phyloP scores from a whole-genome alignment of 805 yeast genomes.

The Clavispora vitiphila region DNA sequence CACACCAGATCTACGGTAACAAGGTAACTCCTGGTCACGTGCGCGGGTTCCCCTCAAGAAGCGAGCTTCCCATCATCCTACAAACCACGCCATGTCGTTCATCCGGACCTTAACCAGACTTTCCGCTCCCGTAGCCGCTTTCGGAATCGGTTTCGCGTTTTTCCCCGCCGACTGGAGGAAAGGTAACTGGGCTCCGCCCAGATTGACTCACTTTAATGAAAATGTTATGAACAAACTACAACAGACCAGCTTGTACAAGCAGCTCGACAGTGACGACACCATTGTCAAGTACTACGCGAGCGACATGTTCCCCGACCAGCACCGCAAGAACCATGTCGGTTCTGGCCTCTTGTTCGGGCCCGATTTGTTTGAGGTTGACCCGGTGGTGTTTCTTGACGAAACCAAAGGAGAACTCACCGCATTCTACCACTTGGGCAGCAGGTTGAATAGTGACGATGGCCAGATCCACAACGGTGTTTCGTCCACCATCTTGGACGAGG shows the following conservation, averaged over 20 bases:
- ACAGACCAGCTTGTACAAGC: conserved; percentile 26
- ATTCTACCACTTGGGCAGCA: conserved; percentile 67
- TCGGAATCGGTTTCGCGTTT: conserved; percentile 13
- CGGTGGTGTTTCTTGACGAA: conserved; percentile 55
- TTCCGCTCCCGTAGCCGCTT: conserved; percentile 13
- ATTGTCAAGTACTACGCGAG: conserved; percentile 8
- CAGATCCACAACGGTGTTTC: conserved; percentile 78
- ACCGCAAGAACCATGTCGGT: conserved; percentile 59
- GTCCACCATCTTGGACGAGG: conserved; percentile 78
- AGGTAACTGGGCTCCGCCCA: conserved; percentile 11
- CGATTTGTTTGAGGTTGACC: conserved; percentile 68
- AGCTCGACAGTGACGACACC: conserved; percentile 4
- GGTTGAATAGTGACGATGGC: conserved; percentile 63
- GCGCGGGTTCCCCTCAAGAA: background rate
- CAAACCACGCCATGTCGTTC: conserved; percentile 3
- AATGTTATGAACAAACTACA: conserved; percentile 27
- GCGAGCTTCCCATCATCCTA: background rate
- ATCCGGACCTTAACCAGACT: conserved; percentile 9
- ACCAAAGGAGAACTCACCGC: conserved; percentile 51
- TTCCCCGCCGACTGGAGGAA: conserved; percentile 17
- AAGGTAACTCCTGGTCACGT: background rate
- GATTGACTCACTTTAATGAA: conserved; percentile 12
- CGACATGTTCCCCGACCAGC: conserved; percentile 48
- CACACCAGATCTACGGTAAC: no score
- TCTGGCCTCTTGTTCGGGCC: conserved; percentile 70